Conservation (phyloP, 371 early-diverging fungal genomes). For the Nematocida parisii region DNA sequence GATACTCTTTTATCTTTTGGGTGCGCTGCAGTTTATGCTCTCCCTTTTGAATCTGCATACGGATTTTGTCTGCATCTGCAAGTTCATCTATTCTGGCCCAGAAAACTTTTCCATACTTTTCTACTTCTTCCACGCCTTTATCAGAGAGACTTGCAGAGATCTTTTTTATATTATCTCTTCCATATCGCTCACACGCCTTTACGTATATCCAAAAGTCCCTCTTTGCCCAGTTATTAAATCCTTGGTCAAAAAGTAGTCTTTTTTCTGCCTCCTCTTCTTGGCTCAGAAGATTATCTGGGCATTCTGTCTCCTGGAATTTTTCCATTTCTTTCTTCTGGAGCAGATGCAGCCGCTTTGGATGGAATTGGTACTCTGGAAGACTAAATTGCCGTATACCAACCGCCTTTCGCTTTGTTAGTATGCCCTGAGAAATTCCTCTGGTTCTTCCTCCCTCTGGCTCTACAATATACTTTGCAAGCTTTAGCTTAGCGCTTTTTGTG, state of each 20-base stretch:
- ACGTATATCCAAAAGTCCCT: conserved; percentile 83
- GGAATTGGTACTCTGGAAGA: conserved; percentile 83
- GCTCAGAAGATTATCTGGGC: conserved; percentile 76
- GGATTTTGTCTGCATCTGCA: conserved; percentile 63
- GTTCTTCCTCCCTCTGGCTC: conserved; percentile 29
- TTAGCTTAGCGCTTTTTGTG: conserved; percentile 62
- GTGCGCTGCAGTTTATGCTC: conserved; percentile 35
- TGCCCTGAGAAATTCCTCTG: conserved; percentile 28
- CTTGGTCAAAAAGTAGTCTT: conserved; percentile 75
- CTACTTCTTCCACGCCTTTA: conserved; percentile 60
- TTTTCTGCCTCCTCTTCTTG: conserved; percentile 80
- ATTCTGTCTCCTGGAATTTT: conserved; percentile 66
- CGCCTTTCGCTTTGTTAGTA: conserved; percentile 36
- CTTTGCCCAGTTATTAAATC: conserved; percentile 85
- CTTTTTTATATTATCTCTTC: conserved; percentile 71
- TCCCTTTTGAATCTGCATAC: conserved; percentile 54
- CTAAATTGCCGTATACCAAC: conserved; percentile 54
- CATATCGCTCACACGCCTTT: conserved; percentile 81
- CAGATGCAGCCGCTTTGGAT: conserved; percentile 75
- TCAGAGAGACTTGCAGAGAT: conserved; percentile 51
- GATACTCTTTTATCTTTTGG: conserved; percentile 56
- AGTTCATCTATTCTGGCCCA: conserved; percentile 65
- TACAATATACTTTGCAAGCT: conserved; percentile 52
- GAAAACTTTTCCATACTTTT: conserved; percentile 65
- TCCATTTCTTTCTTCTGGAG: conserved; percentile 77